These are phyloP conservation scores for Dendrocalamus latiflorus DNA, from an alignment of 202 grass and related monocot species.

Conservation along the genomic window DNA sequence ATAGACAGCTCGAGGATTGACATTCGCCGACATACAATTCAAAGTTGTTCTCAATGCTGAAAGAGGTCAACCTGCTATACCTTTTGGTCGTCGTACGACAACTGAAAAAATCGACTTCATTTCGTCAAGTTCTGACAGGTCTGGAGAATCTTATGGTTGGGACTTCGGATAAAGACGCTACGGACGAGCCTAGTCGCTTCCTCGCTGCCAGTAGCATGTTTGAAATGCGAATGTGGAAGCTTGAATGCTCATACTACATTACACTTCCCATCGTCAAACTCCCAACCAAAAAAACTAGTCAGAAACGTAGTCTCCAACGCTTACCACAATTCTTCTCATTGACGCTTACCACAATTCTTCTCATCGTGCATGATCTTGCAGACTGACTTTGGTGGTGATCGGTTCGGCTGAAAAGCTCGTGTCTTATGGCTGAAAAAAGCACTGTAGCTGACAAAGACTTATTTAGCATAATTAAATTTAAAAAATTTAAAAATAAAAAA, in stretches of 20 bases:
- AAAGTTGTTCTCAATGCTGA: neutral
- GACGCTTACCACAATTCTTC: too few species aligned
- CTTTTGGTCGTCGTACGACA: neutral
- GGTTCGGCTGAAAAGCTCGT: too few species aligned
- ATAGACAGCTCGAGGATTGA: neutral
- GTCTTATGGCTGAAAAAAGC: too few species aligned
- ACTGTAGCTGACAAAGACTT: too few species aligned
- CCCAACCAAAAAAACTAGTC: neutral
- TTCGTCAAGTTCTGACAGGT: neutral
- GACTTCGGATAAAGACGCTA: too few species aligned
- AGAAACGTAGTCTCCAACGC: neutral
- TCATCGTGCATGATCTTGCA: neutral
- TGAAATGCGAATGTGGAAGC: constrained; percentile 3
- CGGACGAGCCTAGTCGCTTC: neutral
- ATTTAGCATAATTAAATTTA: too few species aligned
- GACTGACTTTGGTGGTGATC: too few species aligned
- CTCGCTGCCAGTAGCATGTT: neutral
- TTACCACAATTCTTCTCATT: neutral
- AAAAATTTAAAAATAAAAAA: too few species aligned
- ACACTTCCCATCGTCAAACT: neutral
- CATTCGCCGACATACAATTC: neutral
- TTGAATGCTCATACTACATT: neutral
- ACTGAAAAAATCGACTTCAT: neutral
- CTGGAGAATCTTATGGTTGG: too few species aligned
- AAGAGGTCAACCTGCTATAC: neutral